phyloP scores from a whole-genome alignment of 148 eudicot species.

The Fagopyrum tataricum region DNA sequence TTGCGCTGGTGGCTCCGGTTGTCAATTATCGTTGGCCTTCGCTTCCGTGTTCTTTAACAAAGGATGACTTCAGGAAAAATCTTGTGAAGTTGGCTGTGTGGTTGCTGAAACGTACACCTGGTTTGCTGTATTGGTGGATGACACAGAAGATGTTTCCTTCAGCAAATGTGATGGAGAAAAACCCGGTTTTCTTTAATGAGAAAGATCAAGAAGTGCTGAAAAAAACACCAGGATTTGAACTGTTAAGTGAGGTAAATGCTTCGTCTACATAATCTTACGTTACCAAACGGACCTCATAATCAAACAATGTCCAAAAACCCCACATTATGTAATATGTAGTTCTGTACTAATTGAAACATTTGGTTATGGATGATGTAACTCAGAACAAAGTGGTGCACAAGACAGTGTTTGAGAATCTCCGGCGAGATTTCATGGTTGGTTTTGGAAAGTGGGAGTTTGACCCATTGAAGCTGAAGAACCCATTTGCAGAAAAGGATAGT shows the following conservation, averaged over 20 bases:
- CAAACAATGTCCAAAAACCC: too few species aligned
- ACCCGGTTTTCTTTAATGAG: constrained; percentile 11
- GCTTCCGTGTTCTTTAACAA: constrained; percentile 3
- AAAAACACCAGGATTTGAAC: constrained; percentile 11
- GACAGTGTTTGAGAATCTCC: constrained; percentile 16
- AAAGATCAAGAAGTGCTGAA: constrained; percentile 14
- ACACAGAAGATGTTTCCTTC: constrained; percentile 12
- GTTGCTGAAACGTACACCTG: neutral
- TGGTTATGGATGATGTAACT: neutral
- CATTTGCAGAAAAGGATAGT: constrained; percentile 20
- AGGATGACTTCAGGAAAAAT: constrained; percentile 7
- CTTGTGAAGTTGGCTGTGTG: neutral
- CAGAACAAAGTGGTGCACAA: constrained; percentile 10
- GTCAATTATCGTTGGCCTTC: constrained; percentile 16
- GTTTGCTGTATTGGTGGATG: constrained; percentile 13
- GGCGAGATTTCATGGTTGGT: constrained; percentile 35
- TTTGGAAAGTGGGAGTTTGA: constrained; percentile 53
- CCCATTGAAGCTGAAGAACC: constrained; percentile 30
- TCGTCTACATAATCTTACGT: too few species aligned
- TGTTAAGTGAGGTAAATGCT: constrained; percentile 5
- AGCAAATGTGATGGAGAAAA: constrained; percentile 13
- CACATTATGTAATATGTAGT: too few species aligned
- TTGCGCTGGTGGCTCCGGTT: constrained; percentile 5
- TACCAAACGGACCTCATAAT: too few species aligned
- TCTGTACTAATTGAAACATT: neutral